Evolutionary conservation across 176 grass and related monocot genomes (phyloP).

Genomic region (Puya raimondii): DNA sequence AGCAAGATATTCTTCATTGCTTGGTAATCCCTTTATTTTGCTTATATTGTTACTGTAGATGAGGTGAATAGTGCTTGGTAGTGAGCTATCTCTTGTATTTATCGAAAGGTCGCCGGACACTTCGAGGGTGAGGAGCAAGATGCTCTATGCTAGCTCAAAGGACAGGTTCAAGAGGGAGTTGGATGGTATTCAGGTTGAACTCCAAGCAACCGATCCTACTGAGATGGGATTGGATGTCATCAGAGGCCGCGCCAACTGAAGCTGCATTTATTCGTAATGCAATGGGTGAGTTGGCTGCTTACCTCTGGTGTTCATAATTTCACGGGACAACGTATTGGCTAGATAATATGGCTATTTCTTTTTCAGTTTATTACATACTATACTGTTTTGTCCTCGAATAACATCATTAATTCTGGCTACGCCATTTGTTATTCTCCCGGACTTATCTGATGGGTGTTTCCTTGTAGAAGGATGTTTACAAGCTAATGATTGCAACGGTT

Average conservation of each 20-base stretch:
- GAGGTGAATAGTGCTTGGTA: not conserved
- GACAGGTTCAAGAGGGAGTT: conserved; percentile 40
- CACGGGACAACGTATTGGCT: conserved; percentile 8
- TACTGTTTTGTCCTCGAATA: not conserved
- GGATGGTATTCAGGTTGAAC: conserved; percentile 62
- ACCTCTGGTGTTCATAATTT: conserved; percentile 14
- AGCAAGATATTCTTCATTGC: conserved; percentile 87
- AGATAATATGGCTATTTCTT: not conserved
- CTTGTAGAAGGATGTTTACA: not conserved
- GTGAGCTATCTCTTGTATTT: conserved; percentile 5
- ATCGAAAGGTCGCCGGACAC: conserved; percentile 49
- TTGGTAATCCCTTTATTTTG: conserved; percentile 34
- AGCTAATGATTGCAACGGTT: not conserved
- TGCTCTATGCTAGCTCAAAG: conserved; percentile 75
- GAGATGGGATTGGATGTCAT: conserved; percentile 62
- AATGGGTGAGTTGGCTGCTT: conserved; percentile 15
- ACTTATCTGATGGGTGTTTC: not conserved
- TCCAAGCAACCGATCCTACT: conserved; percentile 66
- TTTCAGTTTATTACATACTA: not conserved
- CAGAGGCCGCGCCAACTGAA: conserved; percentile 42
- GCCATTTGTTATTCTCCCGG: not conserved
- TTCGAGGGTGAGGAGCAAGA: conserved; percentile 78
- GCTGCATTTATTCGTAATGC: conserved; percentile 1
- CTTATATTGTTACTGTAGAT: not conserved
- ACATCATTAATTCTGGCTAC: not conserved